Percentiles rank a stretch among this genome's conserved stretches.
Conservation (phyloP, 2,329 filamentous ascomycete genomes). For the Fusarium drepaniforme region DNA sequence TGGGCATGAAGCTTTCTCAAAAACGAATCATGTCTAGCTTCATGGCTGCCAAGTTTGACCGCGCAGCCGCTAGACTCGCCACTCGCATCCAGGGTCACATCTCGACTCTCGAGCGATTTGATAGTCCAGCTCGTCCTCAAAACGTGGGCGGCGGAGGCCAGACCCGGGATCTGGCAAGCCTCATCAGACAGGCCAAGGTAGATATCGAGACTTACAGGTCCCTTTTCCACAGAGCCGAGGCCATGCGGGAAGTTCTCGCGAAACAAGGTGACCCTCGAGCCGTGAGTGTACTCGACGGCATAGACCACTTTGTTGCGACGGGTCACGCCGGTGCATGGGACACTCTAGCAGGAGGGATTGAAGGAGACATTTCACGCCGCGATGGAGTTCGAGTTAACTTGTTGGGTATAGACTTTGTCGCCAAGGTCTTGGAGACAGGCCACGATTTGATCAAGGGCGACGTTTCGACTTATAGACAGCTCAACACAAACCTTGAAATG, state of each 20-base stretch:
- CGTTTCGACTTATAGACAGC: no score
- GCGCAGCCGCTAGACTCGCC: background rate
- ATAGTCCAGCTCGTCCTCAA: background rate
- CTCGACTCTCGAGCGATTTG: background rate
- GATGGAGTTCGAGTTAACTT: background rate
- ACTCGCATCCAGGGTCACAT: background rate
- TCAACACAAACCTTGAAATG: background rate
- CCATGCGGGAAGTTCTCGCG: background rate
- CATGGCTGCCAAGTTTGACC: background rate
- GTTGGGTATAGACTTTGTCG: background rate
- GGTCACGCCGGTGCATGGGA: background rate
- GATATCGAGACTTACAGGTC: no score
- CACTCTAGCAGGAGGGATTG: background rate
- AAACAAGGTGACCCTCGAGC: background rate
- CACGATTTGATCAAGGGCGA: background rate
- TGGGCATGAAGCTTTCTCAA: background rate
- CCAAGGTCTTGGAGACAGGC: background rate
- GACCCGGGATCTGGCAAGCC: background rate
- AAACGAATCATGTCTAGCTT: background rate
- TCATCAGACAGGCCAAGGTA: no score
- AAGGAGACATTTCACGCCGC: background rate
- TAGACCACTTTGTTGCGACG: no score
- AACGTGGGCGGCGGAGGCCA: background rate
- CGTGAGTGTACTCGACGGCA: background rate
- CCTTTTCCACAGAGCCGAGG: background rate